Evolutionary conservation across 331 rosid genomes (phyloP).

Genomic region (Rhamnella rubrinervis): DNA sequence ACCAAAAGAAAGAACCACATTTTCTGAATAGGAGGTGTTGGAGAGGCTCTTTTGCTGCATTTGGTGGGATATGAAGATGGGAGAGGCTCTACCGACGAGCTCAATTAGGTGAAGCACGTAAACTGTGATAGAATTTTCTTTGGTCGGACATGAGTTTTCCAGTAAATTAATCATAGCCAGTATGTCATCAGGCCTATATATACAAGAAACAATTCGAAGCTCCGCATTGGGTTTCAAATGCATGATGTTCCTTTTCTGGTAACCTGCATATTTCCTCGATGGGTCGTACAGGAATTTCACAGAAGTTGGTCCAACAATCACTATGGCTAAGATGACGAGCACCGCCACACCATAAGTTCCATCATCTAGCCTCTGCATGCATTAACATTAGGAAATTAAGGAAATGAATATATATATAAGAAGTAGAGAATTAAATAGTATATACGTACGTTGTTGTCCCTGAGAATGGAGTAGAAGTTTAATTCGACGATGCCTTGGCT

Average conservation of each 20-base stretch:
- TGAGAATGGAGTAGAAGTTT: not conserved
- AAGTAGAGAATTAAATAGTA: not conserved
- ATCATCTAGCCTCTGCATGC: not conserved
- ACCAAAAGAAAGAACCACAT: conserved; percentile 17
- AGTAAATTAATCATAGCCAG: conserved; percentile 16
- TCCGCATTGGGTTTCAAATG: conserved; percentile 28
- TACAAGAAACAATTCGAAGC: conserved; percentile 20
- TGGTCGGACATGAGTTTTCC: conserved; percentile 20
- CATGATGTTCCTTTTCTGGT: conserved; percentile 26
- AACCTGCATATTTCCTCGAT: conserved; percentile 26
- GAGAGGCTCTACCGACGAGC: conserved; percentile 34
- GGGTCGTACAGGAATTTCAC: conserved; percentile 25
- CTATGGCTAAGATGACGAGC: not conserved
- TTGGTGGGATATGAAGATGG: conserved; percentile 35
- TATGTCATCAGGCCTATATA: conserved; percentile 15
- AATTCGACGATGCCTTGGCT: conserved; percentile 38
- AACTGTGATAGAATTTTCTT: conserved; percentile 22
- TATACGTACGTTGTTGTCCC: conserved; percentile 5
- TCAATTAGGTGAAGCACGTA: conserved; percentile 38
- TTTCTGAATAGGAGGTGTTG: conserved; percentile 5
- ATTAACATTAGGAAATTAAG: not conserved
- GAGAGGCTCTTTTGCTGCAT: conserved; percentile 6
- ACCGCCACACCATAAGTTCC: not conserved
- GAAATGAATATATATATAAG: too few species aligned
- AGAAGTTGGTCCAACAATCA: not conserved